A percentile compares a stretch with the other conserved stretches of the same genome.
phyloP scores from a whole-genome alignment of 2,329 filamentous ascomycete genomes.

The Cercospora berteroae region DNA sequence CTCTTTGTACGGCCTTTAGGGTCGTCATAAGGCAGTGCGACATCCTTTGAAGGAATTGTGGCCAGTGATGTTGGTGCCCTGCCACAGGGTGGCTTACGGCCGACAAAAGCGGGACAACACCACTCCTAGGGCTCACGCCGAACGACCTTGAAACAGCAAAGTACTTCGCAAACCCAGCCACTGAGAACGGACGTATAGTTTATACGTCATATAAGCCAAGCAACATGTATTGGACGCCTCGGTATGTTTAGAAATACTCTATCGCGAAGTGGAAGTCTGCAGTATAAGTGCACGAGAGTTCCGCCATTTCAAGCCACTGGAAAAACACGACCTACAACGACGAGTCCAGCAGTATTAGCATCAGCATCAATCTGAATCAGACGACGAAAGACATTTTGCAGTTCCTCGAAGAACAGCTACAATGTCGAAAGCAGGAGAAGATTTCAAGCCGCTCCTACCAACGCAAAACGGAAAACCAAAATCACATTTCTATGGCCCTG shows the following conservation, averaged over 20 bases:
- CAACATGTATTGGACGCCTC: not conserved
- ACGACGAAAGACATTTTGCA: not conserved
- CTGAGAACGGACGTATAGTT: not conserved
- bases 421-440: slow-evolving; percentile 10
- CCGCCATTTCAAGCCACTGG: not conserved
- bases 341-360: not conserved
- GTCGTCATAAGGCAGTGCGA: not conserved
- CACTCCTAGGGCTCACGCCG: not conserved
- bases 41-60: not conserved
- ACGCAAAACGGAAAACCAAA: slow-evolving; percentile 15
- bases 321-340: not conserved
- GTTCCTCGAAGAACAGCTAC: no score
- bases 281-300: not conserved
- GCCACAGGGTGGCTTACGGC: not conserved
- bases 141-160: not conserved
- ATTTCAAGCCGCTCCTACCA: slow-evolving; percentile 21
- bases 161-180: not conserved
- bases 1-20: not conserved
- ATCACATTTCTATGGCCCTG: slow-evolving; percentile 19
- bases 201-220: not conserved
- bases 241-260: not conserved
- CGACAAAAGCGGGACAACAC: not conserved
- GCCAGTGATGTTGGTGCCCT: not conserved
- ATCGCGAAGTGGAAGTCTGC: not conserved
- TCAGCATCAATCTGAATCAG: no score